Percentiles rank a stretch among this genome's conserved stretches.
Conservation (phyloP, 176 grass and related monocot species). For the Thinopyrum elongatum region DNA sequence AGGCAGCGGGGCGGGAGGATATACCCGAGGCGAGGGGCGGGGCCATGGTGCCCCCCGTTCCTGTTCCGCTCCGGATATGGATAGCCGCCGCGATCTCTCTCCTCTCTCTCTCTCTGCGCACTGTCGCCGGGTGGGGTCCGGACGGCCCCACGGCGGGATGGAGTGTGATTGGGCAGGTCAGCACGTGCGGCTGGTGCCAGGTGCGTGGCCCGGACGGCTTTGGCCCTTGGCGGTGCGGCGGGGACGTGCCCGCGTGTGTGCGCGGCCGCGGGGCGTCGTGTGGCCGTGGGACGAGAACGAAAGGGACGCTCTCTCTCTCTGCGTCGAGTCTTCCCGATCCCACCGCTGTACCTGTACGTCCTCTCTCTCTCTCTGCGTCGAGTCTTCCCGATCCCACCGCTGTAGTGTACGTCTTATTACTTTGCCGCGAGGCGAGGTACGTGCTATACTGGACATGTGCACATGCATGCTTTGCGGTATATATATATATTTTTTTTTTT, state of each 20-base stretch:
- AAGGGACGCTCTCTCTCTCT: background rate
- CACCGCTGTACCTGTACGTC: background rate
- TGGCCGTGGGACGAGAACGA: background rate
- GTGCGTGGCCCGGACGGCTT: background rate
- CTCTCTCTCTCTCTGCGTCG: background rate
- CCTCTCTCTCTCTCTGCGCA: background rate
- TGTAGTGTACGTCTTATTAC: background rate
- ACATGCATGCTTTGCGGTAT: background rate
- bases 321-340: background rate
- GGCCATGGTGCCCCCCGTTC: background rate
- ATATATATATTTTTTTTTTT: too few species aligned
- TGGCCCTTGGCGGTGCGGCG: constrained; percentile 41
- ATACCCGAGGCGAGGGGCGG: background rate
- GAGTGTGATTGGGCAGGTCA: constrained; percentile 28
- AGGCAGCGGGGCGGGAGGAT: too few species aligned
- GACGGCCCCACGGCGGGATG: background rate
- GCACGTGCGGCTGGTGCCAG: constrained; percentile 20
- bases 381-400: background rate
- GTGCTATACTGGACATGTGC: background rate
- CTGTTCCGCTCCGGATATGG: background rate
- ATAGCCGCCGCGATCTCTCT: constrained; percentile 44
- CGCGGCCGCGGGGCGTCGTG: constrained; percentile 5
- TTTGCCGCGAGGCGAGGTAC: background rate
- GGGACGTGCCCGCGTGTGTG: background rate
- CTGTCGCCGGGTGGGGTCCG: background rate